Evolutionary conservation across 805 yeast species (phyloP).

Genomic region (Tetrapisispora namnaoensis): DNA sequence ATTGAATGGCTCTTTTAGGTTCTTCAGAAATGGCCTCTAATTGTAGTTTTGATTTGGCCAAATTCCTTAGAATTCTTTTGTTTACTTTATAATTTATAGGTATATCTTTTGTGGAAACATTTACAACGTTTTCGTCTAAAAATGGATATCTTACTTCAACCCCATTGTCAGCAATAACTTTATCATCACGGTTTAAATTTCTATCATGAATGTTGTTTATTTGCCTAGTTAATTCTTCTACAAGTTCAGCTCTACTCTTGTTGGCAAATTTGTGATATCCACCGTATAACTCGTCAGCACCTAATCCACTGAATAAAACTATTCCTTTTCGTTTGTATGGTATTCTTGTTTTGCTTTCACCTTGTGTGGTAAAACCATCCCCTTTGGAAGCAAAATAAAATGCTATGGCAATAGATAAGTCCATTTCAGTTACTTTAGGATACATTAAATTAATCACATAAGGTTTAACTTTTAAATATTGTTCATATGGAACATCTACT

Average conservation of each 20-base stretch:
- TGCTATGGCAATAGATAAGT: constrained; percentile 87
- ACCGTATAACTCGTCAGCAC: constrained; percentile 95
- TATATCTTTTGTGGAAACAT: constrained; percentile 36
- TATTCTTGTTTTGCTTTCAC: constrained; percentile 1
- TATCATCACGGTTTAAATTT: constrained; percentile 85
- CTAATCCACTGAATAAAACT: constrained; percentile 83
- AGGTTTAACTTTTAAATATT: constrained; percentile 42
- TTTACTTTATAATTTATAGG: constrained; percentile 41
- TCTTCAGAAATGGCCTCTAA: constrained; percentile 55
- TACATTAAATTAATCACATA: constrained; percentile 58
- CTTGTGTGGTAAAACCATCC: constrained; percentile 25
- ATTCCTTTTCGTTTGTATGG: constrained; percentile 44
- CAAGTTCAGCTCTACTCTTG: constrained; percentile 36
- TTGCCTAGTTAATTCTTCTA: constrained; percentile 56
- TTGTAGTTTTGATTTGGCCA: constrained; percentile 43
- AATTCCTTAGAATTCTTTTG: constrained; percentile 50
- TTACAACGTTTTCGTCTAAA: constrained; percentile 53
- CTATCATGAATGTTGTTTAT: constrained; percentile 65
- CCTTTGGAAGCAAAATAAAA: constrained; percentile 83
- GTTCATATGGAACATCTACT: constrained; percentile 62
- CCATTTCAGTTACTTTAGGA: constrained; percentile 91
- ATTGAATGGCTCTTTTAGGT: constrained; percentile 89
- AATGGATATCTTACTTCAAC: constrained; percentile 86
- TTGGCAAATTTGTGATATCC: constrained; percentile 81
- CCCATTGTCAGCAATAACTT: constrained; percentile 79